Percentiles rank a stretch among this genome's conserved stretches.
These are phyloP conservation scores for Apiospora malaysiana DNA, from an alignment of 2,329 filamentous ascomycete genomes.

Conservation along the genomic window DNA sequence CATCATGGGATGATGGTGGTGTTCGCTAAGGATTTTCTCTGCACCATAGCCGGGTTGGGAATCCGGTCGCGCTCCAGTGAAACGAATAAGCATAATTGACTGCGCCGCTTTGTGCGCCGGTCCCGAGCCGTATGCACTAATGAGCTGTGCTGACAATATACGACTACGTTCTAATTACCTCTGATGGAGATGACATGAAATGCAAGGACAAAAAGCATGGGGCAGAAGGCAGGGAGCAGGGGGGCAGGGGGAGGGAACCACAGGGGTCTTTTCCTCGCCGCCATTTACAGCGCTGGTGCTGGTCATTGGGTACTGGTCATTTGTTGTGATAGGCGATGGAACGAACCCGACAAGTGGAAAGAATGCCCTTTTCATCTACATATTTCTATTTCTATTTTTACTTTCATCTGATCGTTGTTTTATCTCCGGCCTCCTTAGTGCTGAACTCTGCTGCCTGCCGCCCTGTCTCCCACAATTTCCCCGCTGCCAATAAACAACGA, in stretches of 20 bases:
- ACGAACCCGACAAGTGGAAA: too few relatives aligned
- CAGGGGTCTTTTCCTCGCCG: too few relatives aligned
- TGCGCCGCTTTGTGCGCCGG: conserved; percentile 12
- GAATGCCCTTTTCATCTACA: too few relatives aligned
- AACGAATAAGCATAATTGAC: conserved; percentile 3
- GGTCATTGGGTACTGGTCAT: too few relatives aligned
- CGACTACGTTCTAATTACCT: too few relatives aligned
- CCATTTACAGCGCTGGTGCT: too few relatives aligned
- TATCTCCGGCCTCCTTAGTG: background rate
- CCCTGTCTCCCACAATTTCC: background rate
- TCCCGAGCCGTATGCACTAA: background rate
- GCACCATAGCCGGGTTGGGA: background rate
- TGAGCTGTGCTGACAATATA: background rate
- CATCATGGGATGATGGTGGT: background rate
- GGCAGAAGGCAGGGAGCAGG: too few relatives aligned
- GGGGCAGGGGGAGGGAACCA: too few relatives aligned
- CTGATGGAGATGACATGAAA: background rate
- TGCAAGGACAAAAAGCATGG: background rate
- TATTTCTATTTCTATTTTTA: conserved; percentile 1
- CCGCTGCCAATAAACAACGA: background rate
- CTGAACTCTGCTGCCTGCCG: background rate
- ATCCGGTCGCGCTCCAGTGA: background rate
- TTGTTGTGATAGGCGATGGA: too few relatives aligned
- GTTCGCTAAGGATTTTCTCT: too few relatives aligned
- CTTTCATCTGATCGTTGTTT: background rate